These are phyloP conservation scores for Carex scoparia DNA, from an alignment of 176 grass and related monocot genomes.

Conservation along the genomic window DNA sequence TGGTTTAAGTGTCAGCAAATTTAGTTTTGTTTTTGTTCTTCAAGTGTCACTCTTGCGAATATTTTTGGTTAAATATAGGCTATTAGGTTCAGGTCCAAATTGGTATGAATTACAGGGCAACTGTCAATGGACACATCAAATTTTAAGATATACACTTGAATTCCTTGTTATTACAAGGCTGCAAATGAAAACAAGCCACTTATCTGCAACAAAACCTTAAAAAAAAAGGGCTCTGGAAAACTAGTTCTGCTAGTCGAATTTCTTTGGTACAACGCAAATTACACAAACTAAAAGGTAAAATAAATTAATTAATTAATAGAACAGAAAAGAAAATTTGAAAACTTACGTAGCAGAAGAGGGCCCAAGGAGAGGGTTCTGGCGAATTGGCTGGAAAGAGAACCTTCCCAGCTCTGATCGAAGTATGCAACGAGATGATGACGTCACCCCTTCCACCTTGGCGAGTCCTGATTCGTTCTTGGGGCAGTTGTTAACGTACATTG, in stretches of 20 bases:
- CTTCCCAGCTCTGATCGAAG: constrained; percentile 48
- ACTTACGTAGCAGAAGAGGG: constrained; percentile 73
- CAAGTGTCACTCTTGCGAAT: not conserved
- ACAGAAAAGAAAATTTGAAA: constrained; percentile 1
- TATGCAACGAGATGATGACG: constrained; percentile 26
- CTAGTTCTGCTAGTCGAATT: not conserved
- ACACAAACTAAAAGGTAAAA: not conserved
- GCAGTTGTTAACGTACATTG: constrained; percentile 93
- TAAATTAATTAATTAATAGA: not conserved
- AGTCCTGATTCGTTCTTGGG: constrained; percentile 35
- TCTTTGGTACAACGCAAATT: not conserved
- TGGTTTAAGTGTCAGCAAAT: not conserved
- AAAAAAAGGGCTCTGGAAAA: too few relatives aligned
- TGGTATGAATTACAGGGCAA: not conserved
- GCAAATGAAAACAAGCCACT: not conserved
- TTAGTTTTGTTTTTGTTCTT: not conserved
- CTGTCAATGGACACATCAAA: not conserved
- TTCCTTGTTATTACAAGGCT: not conserved
- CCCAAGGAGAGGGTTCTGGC: constrained; percentile 83
- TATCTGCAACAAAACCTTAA: not conserved
- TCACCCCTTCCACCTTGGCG: constrained; percentile 36
- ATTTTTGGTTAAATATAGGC: not conserved
- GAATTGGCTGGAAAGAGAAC: constrained; percentile 90
- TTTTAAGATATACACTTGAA: not conserved
- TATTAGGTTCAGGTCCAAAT: not conserved